Percentiles rank a stretch among this genome's conserved stretches.
phyloP scores from a whole-genome alignment of 345 rosid species.

The Eucalyptus decipiens region DNA sequence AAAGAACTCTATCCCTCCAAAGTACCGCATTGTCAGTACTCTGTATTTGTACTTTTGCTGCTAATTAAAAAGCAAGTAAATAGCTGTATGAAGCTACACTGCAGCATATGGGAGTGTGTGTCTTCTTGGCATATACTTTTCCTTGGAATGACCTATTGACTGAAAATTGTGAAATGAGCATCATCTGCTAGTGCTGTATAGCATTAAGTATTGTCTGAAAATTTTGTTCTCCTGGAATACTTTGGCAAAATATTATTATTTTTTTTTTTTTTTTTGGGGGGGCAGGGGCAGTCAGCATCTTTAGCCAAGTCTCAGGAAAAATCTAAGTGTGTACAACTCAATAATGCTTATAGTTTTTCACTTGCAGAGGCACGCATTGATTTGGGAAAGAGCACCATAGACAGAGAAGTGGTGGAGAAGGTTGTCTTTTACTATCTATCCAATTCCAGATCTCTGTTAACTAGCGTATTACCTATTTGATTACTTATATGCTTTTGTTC shows the following conservation, averaged over 20 bases:
- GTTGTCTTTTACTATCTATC: slow-evolving; percentile 3
- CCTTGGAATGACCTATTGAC: not conserved
- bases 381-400: slow-evolving; percentile 51
- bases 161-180: not conserved
- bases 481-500: not conserved
- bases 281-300: not conserved
- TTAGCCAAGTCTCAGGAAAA: not conserved
- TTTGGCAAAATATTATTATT: not conserved
- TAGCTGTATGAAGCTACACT: not conserved
- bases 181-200: not conserved
- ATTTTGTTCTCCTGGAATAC: not conserved
- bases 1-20: not conserved
- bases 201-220: not conserved
- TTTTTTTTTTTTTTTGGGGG: not conserved
- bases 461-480: not conserved
- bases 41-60: not conserved
- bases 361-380: slow-evolving; percentile 60
- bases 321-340: not conserved
- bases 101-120: not conserved
- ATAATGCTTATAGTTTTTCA: not conserved
- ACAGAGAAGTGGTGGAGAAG: slow-evolving; percentile 79
- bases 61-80: not conserved
- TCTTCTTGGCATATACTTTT: not conserved
- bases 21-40: not conserved
- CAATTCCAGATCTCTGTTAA: not conserved